Evolutionary conservation across 2,329 filamentous ascomycete species (phyloP).

Genomic region (Claviceps maximensis): DNA sequence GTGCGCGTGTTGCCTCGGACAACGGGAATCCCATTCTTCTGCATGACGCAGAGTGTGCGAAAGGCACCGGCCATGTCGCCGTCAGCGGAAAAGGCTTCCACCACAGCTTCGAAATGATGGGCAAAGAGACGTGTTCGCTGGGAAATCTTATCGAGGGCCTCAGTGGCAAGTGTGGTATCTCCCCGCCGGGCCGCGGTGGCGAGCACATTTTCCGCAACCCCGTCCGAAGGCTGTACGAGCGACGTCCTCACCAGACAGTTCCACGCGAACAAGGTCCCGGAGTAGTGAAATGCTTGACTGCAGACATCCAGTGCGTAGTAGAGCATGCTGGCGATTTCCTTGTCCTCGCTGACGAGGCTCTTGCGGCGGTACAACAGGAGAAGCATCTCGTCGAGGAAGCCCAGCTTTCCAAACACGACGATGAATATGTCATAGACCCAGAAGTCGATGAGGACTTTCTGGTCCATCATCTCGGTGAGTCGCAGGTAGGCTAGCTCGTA

Average conservation of each 20-base stretch:
- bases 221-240: slow-evolving; percentile 36
- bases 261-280: slow-evolving; percentile 61
- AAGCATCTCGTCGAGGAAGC: slow-evolving; percentile 67
- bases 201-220: slow-evolving; percentile 55
- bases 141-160: slow-evolving; percentile 44
- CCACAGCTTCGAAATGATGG: slow-evolving; percentile 68
- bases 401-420: slow-evolving; percentile 55
- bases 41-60: slow-evolving; percentile 61
- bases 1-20: slow-evolving; percentile 49
- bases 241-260: slow-evolving; percentile 40
- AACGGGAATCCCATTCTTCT: slow-evolving; percentile 33
- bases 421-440: slow-evolving; percentile 76
- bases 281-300: slow-evolving; percentile 47
- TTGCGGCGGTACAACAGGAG: slow-evolving; percentile 48
- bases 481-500: slow-evolving; percentile 66
- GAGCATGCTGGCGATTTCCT: slow-evolving; percentile 43
- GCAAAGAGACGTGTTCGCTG: slow-evolving; percentile 35
- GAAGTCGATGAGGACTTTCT: slow-evolving; percentile 39
- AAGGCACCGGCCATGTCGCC: slow-evolving; percentile 54
- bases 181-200: slow-evolving; percentile 56
- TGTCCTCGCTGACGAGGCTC: slow-evolving; percentile 20
- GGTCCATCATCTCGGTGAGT: slow-evolving; percentile 51
- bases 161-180: slow-evolving; percentile 55
- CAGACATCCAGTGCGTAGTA: slow-evolving; percentile 64
- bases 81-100: slow-evolving; percentile 52